These are phyloP conservation scores for Aegilops tauschii DNA, from an alignment of 176 grass and related monocot species.

Conservation along the genomic window DNA sequence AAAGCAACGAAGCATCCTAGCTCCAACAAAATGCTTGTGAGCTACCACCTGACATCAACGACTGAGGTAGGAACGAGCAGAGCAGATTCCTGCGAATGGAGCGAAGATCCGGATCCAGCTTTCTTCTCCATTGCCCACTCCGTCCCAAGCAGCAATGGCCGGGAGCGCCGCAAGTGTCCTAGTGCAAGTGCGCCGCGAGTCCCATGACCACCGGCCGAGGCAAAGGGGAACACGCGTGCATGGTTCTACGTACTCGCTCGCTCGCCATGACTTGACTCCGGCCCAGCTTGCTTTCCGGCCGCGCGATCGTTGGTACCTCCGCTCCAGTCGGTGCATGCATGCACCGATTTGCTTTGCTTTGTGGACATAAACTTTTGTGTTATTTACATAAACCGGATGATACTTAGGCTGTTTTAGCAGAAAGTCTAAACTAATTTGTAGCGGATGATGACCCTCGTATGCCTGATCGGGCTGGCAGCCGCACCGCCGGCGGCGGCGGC, in stretches of 20 bases:
- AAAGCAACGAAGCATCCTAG: background rate
- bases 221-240: background rate
- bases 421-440: no score
- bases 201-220: background rate
- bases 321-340: constrained; percentile 12
- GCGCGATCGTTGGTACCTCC: background rate
- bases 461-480: no score
- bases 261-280: background rate
- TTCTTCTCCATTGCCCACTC: background rate
- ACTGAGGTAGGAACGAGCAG: background rate
- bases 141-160: background rate
- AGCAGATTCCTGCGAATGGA: constrained; percentile 24
- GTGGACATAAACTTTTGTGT: no score
- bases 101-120: constrained; percentile 4
- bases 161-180: constrained; percentile 17
- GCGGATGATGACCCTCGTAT: no score
- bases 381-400: no score
- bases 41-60: background rate
- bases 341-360: background rate
- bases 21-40: background rate
- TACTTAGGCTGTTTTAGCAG: no score
- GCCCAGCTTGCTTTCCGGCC: background rate
- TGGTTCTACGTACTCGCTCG: no score
- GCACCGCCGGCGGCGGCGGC: no score
- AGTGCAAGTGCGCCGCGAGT: background rate